Base-by-base conservation (phyloP, 345 rosid species). In the Lenwebbia sp. region DNA sequence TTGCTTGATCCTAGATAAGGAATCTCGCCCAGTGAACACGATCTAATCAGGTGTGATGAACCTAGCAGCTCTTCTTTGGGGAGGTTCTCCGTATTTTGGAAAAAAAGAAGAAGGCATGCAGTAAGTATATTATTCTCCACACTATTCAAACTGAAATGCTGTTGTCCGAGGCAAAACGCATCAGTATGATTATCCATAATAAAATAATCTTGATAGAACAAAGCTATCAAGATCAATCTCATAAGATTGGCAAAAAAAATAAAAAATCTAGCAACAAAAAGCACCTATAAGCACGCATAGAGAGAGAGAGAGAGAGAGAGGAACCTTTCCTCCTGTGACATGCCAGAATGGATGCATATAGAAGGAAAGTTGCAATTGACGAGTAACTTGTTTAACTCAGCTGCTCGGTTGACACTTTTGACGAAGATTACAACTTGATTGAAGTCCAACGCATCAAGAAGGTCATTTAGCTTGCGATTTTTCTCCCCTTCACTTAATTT, bases 291-390 rank as follows among this genome's bases (percentile, higher is more conserved):
- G 37, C 22, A 23, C 12, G 1, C 2, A 4, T 1, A 0, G 3
- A 7, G 25, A 54, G 23, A 75, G 23, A 55, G 40, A n/a, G 57
- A 4, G 58, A 85, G 2, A 25, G 10, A 40, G 51, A 58, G 87
- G 83, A 60, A 98, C 99, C 99, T 96, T 88, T 98, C 99, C 88
- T 98, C 99, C 88, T 98, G 99, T 41, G 99, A 94, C 99, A 98
- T 96, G 90, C 99, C 99, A 86, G 99, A 98, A 88, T 98, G 99
- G 30, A 98, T 98, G 90, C 99, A 98, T 84, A 98, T 98, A 14
- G 99, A 96, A 22, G 99, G 99, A 81, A 96, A 98, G 88, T 98
- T 98, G 86, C 99, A 98, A 87, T 98, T 98, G 13, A 94, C 94
- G 8, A 98, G 98, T 60, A 98, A 87, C 92, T 94, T 98, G 94